Conservation (phyloP, 1,284 basidiomycete species). For the Trichosporon ovoides region DNA sequence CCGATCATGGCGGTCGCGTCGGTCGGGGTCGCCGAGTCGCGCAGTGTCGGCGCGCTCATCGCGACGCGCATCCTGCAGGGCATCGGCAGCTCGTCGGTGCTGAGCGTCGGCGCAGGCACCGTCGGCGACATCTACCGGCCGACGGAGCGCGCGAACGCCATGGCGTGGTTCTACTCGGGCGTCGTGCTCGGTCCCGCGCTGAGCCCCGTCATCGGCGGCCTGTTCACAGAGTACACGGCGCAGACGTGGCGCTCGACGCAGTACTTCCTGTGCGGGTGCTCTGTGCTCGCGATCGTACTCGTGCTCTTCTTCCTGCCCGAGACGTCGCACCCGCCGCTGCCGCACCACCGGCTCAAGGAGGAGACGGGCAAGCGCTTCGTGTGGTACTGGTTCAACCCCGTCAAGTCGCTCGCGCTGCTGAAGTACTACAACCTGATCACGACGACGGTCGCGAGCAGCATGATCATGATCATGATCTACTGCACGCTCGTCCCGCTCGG, state of each 20-base stretch:
- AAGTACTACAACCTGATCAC: slow-evolving; percentile 56
- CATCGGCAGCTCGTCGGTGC: slow-evolving; percentile 51
- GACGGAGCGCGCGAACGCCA: slow-evolving; percentile 59
- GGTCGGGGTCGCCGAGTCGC: slow-evolving; percentile 57
- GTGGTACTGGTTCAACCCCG: slow-evolving; percentile 59
- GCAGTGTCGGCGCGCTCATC: slow-evolving; percentile 55
- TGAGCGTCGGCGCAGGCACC: slow-evolving; percentile 59
- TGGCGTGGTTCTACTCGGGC: slow-evolving; percentile 59
- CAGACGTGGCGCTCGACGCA: slow-evolving; percentile 65
- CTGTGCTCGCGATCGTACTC: slow-evolving; percentile 52
- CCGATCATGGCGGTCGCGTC: slow-evolving; percentile 59
- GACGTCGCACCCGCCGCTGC: slow-evolving; percentile 57
- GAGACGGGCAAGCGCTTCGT: slow-evolving; percentile 44
- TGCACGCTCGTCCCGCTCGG: slow-evolving; percentile 21
- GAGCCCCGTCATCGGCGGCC: slow-evolving; percentile 44
- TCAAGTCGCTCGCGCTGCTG: slow-evolving; percentile 55
- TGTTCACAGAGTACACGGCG: slow-evolving; percentile 48
- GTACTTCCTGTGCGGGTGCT: slow-evolving; percentile 50
- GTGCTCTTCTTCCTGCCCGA: slow-evolving; percentile 62
- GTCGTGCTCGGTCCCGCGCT: slow-evolving; percentile 49
- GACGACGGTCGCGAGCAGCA: slow-evolving; percentile 24
- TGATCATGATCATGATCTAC: slow-evolving; percentile 38
- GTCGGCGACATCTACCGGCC: slow-evolving; percentile 62
- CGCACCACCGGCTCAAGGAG: slow-evolving; percentile 30
- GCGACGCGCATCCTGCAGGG: slow-evolving; percentile 62